Evolutionary conservation across 192 early-diverging fungal species (phyloP).

Genomic region (Dimargaris xerosporica): DNA sequence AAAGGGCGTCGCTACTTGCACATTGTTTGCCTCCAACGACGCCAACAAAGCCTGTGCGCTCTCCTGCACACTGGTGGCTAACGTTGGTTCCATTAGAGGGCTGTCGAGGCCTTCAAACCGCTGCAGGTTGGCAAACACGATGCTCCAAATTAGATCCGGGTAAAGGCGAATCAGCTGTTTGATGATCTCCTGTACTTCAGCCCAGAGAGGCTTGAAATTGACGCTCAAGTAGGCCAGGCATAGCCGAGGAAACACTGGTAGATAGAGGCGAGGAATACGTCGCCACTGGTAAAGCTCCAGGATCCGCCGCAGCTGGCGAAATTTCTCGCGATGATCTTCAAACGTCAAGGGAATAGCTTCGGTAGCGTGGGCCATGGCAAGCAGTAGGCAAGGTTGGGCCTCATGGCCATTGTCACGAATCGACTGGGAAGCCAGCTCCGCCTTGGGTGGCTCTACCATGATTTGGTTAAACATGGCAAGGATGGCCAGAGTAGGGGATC

Average conservation of each 20-base stretch:
- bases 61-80: too few relatives aligned
- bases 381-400: conserved; percentile 29
- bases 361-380: conserved; percentile 36
- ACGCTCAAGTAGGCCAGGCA: conserved; percentile 56
- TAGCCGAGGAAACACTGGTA: conserved; percentile 42
- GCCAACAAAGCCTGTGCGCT: too few relatives aligned
- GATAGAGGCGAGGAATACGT: conserved; percentile 54
- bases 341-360: conserved; percentile 49
- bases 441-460: background rate
- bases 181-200: conserved; percentile 49
- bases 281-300: conserved; percentile 40
- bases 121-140: conserved; percentile 34
- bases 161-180: conserved; percentile 32
- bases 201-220: conserved; percentile 74
- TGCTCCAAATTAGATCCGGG: conserved; percentile 42
- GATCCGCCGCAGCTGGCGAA: conserved; percentile 56
- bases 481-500: conserved; percentile 52
- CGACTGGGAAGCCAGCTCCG: conserved; percentile 32
- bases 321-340: conserved; percentile 61
- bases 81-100: too few relatives aligned
- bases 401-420: conserved; percentile 12
- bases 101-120: conserved; percentile 39
- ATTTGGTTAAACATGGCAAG: conserved; percentile 42
- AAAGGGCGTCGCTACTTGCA: too few relatives aligned
- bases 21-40: too few relatives aligned